Evolutionary conservation across 2,329 filamentous ascomycete species (phyloP).

Genomic region (Fusarium sp.): DNA sequence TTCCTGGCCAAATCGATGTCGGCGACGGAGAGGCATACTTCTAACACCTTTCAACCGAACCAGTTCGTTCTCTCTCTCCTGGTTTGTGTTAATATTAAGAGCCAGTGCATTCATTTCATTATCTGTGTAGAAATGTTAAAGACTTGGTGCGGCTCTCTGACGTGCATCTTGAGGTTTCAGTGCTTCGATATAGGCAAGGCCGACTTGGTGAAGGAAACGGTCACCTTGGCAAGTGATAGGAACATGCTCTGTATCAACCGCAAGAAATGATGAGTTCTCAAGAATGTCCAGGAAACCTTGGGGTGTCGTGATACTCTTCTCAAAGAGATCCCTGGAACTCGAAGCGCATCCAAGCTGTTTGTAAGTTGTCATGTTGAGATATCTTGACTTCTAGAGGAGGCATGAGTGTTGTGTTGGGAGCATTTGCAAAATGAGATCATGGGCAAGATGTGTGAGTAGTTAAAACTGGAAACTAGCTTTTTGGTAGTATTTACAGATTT

Average conservation of each 20-base stretch:
- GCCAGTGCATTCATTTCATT: constrained; percentile 6
- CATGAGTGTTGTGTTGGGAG: too few species aligned
- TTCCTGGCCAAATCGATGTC: constrained; percentile 23
- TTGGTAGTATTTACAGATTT: too few species aligned
- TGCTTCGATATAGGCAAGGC: constrained; percentile 12
- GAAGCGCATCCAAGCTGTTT: constrained; percentile 42
- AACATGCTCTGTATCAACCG: constrained; percentile 65
- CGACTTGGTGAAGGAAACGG: constrained; percentile 33
- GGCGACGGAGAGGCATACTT: constrained; percentile 13
- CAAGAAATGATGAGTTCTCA: constrained; percentile 57
- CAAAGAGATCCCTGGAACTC: constrained; percentile 15
- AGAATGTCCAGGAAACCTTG: background rate
- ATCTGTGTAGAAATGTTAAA: constrained; percentile 1
- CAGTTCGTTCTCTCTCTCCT: background rate
- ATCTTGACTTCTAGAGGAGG: too few species aligned
- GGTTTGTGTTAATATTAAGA: background rate
- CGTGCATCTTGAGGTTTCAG: background rate
- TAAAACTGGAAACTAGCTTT: too few species aligned
- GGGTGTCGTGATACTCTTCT: constrained; percentile 14
- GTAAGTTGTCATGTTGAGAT: constrained; percentile 52
- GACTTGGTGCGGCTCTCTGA: background rate
- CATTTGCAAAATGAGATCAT: too few species aligned
- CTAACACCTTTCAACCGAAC: background rate
- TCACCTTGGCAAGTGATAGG: constrained; percentile 62
- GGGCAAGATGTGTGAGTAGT: too few species aligned